Base-by-base conservation (phyloP, 2,329 filamentous ascomycete species). In the Onygena corvina region DNA sequence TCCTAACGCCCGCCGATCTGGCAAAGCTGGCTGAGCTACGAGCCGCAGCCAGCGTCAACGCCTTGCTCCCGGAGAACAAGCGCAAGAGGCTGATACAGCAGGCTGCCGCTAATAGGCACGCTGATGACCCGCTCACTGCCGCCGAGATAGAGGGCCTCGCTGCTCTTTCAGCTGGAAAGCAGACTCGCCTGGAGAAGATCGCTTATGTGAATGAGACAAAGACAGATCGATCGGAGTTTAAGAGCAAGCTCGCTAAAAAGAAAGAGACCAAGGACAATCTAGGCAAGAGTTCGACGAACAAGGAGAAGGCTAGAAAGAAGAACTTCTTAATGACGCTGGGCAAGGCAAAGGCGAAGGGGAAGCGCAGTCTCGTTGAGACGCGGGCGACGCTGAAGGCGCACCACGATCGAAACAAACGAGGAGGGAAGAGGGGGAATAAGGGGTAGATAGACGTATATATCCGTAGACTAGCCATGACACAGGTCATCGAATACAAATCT, bases 281-380 rank as follows among this genome's bases (percentile, higher is more conserved):
- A 69, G 92, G 92, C 61, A 96, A 96, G 80, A 94, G 86, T 64
- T 89, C 87, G 31, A 96, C 90, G 57, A 98, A 98, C 70, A 86
- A 85, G 71, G 92, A 98, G 74, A 98, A 98, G 79, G 80, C 85
- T 35, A 76, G 90, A 58, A 87, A 86, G 76, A 98, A 98, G 84
- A 98, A 98, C 68, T 94, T 98, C 70, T 65, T 98, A 60, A 98
- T 98, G 92, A 96, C 90, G 33, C 70, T 98, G 52, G 86, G 90
- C 52, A 96, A 98, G 74, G 92, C 92, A 8, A 93, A 92, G 75
- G 79, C 77, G 57, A 98, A 96, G 76, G 84, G 92, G 62, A 95
- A 95, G 81, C 78, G 89, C 61, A 94, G 87, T 77, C 71, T 98
- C 67, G 79, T 86, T 9, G 83, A 95, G 69, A 88, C 87, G 55